These are phyloP conservation scores for Lentinula guzmanii DNA, from an alignment of 768 basidiomycete genomes.

Conservation along the genomic window DNA sequence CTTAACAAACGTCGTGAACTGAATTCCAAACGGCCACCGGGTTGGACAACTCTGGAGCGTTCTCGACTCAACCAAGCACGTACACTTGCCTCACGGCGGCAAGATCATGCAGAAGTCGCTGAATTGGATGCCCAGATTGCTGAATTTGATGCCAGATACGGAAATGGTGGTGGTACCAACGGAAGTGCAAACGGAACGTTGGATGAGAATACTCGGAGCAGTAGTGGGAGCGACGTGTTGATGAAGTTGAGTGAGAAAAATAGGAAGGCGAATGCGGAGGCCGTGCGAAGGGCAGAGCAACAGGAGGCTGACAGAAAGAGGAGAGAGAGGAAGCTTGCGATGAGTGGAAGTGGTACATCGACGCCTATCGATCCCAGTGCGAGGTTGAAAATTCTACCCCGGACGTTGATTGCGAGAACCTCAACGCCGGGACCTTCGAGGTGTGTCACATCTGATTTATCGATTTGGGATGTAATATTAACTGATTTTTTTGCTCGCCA, in stretches of 20 bases:
- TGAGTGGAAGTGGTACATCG: constrained; percentile 27
- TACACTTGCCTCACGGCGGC: constrained; percentile 68
- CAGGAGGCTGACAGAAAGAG: constrained; percentile 65
- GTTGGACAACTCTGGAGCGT: constrained; percentile 48
- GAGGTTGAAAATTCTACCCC: constrained; percentile 58
- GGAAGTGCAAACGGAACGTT: constrained; percentile 1
- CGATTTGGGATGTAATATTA: constrained; percentile 6
- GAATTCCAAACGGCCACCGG: constrained; percentile 19
- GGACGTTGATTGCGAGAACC: constrained; percentile 44
- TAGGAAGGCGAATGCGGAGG: constrained; percentile 76
- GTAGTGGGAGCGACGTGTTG: constrained; percentile 42
- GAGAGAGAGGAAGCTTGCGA: constrained; percentile 53
- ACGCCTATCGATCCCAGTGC: constrained; percentile 58
- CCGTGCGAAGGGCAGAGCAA: constrained; percentile 71
- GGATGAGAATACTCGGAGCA: constrained; percentile 16
- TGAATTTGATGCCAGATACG: constrained; percentile 30
- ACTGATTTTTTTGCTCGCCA: constrained; percentile 10
- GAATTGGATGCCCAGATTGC: constrained; percentile 60
- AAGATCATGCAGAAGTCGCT: constrained; percentile 59
- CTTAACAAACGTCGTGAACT: constrained; percentile 57
- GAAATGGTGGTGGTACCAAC: constrained; percentile 8
- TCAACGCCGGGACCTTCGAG: constrained; percentile 38
- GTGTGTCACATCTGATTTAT: constrained; percentile 28
- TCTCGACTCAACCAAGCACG: constrained; percentile 66
- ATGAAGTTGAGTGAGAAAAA: constrained; percentile 88